Percentiles rank a stretch among this genome's conserved stretches.
Evolutionary conservation across 2,329 filamentous ascomycete genomes (phyloP).

Genomic region (Paracoccidioides brasiliensis): DNA sequence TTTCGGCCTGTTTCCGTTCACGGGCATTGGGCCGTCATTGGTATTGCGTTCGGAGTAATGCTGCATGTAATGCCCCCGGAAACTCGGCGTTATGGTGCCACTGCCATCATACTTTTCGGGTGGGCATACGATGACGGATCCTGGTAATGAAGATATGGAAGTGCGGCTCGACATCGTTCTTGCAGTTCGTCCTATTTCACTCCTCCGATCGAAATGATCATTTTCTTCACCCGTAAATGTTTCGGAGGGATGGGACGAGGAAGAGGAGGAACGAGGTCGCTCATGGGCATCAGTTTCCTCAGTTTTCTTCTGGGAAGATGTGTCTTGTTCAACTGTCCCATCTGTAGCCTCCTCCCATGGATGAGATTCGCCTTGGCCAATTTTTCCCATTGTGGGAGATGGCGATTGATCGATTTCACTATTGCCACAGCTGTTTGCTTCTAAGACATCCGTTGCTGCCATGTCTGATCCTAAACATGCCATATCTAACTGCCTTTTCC

Average conservation of each 20-base stretch:
- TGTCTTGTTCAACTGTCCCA: background rate
- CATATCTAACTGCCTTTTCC: background rate
- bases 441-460: background rate
- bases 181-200: slow-evolving; percentile 13
- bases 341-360: background rate
- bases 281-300: background rate
- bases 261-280: slow-evolving; percentile 14
- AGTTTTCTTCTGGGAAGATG: background rate
- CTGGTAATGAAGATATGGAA: slow-evolving; percentile 30
- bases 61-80: slow-evolving; percentile 12
- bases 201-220: slow-evolving; percentile 17
- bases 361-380: background rate
- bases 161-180: slow-evolving; percentile 27
- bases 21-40: background rate
- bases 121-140: slow-evolving; percentile 25
- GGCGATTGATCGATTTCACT: background rate
- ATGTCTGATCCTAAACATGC: background rate
- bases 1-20: slow-evolving; percentile 6
- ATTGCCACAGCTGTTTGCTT: background rate
- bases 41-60: slow-evolving; percentile 1
- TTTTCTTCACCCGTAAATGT: slow-evolving; percentile 6
- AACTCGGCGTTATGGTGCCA: slow-evolving; percentile 11
- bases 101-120: slow-evolving; percentile 13
- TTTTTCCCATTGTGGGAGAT: background rate
- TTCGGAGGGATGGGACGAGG: slow-evolving; percentile 19